Percentiles rank a stretch among this genome's conserved stretches.
Conservation (phyloP, 169 alveolate genomes). For the Cryptosporidium tyzzeri region DNA sequence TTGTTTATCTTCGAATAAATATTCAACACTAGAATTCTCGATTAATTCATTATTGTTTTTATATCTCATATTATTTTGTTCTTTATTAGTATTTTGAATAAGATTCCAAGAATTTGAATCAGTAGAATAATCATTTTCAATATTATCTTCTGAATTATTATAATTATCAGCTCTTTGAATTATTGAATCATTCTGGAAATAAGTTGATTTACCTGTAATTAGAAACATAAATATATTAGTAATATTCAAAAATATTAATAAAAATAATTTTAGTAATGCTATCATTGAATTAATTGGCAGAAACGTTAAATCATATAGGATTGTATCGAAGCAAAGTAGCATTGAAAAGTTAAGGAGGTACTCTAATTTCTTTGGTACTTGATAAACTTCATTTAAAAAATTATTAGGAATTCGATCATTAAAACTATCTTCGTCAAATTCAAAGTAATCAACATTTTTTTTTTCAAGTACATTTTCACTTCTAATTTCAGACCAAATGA, state of each 20-base stretch:
- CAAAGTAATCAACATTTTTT: slow-evolving; percentile 1
- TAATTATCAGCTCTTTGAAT: background rate
- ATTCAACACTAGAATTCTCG: slow-evolving; percentile 46
- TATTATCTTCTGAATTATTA: background rate
- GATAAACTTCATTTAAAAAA: slow-evolving; percentile 44
- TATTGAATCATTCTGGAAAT: background rate
- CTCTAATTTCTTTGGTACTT: slow-evolving; percentile 75
- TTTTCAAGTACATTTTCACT: slow-evolving; percentile 49
- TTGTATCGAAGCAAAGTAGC: slow-evolving; percentile 79
- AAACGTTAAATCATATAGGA: slow-evolving; percentile 80
- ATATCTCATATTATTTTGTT: background rate
- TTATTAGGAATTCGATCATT: slow-evolving; percentile 51
- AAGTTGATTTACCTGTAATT: slow-evolving; percentile 1
- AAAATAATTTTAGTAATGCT: slow-evolving; percentile 23
- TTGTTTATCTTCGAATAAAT: slow-evolving; percentile 48
- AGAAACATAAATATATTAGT: slow-evolving; percentile 6
- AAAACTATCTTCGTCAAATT: slow-evolving; percentile 4
- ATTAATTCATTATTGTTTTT: background rate
- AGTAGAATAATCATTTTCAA: background rate
- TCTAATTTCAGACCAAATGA: slow-evolving; percentile 73
- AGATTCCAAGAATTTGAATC: slow-evolving; percentile 7
- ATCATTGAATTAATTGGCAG: slow-evolving; percentile 78
- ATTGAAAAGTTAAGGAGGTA: slow-evolving; percentile 71
- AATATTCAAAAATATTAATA: slow-evolving; percentile 9
- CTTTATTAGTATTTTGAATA: slow-evolving; percentile 13